A percentile compares a stretch with the other conserved stretches of the same genome.
These are phyloP conservation scores for Phaeolepiota aurea DNA, from an alignment of 768 basidiomycete species.

Conservation along the genomic window DNA sequence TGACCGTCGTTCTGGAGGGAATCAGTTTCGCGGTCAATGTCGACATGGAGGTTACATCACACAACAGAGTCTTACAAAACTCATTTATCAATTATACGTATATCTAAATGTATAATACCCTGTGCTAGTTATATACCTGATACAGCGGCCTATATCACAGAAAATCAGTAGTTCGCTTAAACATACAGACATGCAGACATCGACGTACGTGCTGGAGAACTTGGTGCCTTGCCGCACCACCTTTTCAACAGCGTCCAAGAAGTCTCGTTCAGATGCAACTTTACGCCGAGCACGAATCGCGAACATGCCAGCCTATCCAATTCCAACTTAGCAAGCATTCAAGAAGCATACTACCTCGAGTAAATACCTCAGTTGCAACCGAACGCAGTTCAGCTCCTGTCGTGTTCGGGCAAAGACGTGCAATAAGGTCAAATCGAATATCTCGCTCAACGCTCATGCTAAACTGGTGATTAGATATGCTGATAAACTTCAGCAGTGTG, in stretches of 20 bases:
- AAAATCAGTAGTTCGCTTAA: slow-evolving; percentile 7
- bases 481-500: too few species aligned
- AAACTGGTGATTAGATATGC: too few species aligned
- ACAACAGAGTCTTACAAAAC: too few species aligned
- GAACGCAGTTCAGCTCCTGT: slow-evolving; percentile 97
- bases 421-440: slow-evolving; percentile 96
- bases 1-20: background rate
- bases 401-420: slow-evolving; percentile 93
- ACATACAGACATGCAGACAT: slow-evolving; percentile 2
- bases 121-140: slow-evolving; percentile 83
- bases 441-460: slow-evolving; percentile 97
- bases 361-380: slow-evolving; percentile 85
- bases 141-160: slow-evolving; percentile 59
- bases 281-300: slow-evolving; percentile 95
- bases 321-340: background rate
- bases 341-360: too few species aligned
- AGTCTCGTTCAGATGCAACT: slow-evolving; percentile 95
- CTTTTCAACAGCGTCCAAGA: slow-evolving; percentile 96
- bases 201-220: slow-evolving; percentile 92
- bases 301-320: slow-evolving; percentile 91
- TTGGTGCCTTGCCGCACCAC: slow-evolving; percentile 96
- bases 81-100: too few species aligned
- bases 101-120: too few species aligned
- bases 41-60: too few species aligned
- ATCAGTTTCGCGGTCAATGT: too few species aligned